Conservation (phyloP, 768 basidiomycete species). For the Tricholoma flavovirens region DNA sequence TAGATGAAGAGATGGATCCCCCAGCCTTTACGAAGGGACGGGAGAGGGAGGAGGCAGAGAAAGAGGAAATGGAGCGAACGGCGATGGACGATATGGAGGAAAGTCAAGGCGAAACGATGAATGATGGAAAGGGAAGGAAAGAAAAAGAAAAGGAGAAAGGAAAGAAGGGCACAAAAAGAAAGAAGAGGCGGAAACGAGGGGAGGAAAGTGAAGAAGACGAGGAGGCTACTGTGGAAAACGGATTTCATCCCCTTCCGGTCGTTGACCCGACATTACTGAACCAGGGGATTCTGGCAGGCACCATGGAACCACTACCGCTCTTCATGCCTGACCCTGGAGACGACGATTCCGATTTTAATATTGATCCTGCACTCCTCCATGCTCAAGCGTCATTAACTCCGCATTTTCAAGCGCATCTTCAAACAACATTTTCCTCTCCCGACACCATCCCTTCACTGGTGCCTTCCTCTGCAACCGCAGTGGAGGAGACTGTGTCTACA, state of each 20-base stretch:
- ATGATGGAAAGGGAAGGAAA: slow-evolving; percentile 20
- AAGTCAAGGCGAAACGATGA: slow-evolving; percentile 20
- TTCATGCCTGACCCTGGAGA: slow-evolving; percentile 42
- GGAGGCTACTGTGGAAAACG: slow-evolving; percentile 9
- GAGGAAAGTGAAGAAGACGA: slow-evolving; percentile 33
- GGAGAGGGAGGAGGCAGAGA: slow-evolving; percentile 60
- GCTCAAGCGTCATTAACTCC: not conserved
- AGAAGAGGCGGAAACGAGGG: slow-evolving; percentile 33
- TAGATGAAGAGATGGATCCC: slow-evolving; percentile 89
- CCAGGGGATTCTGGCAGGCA: slow-evolving; percentile 63
- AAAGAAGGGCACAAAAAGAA: slow-evolving; percentile 30
- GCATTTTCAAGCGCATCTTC: not conserved
- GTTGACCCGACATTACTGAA: slow-evolving; percentile 59
- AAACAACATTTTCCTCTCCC: slow-evolving; percentile 6
- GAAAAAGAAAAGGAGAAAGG: slow-evolving; percentile 29
- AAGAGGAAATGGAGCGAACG: slow-evolving; percentile 31
- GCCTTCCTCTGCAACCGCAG: slow-evolving; percentile 27
- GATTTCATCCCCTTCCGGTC: slow-evolving; percentile 18
- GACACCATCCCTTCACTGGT: slow-evolving; percentile 8
- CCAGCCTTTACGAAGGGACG: slow-evolving; percentile 80
- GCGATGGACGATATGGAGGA: slow-evolving; percentile 22
- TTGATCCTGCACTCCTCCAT: slow-evolving; percentile 49
- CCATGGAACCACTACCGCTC: slow-evolving; percentile 34
- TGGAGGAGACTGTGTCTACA: slow-evolving; percentile 59
- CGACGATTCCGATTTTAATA: slow-evolving; percentile 38